Evolutionary conservation across 441 rosid genomes (phyloP), one percentile per base, ranked within the genome.

Genomic region (Rhodomyrtus psidioides): DNA sequence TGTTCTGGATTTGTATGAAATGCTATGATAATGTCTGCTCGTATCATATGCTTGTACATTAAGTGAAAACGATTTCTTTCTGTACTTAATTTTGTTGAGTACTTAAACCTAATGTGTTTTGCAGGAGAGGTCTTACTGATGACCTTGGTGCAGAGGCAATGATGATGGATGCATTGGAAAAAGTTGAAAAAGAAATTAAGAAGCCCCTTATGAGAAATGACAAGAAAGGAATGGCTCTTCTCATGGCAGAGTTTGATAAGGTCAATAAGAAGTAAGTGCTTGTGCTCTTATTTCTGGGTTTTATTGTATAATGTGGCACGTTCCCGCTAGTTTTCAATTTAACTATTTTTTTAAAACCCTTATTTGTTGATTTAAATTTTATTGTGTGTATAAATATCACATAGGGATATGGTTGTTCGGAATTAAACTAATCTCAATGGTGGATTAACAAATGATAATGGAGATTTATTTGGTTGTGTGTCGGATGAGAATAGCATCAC

Each of bases 131-230:
- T 79, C 92, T 97, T 59, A 86, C 83, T 56, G 99, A 96, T 90
- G 98, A 95, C 87, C 94, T 92, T 82, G 99, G 99, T 89, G 95
- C 93, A 15, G 99, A 97, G 94, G 94, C 94, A 82, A 93, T 95
- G 99, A 96, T 95, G 98, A 93, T 96, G 88, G 96, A 98, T 87
- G 98, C 99, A 81, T 87, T 98, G 89, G 99, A 96, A 85, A 98
- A 96, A 91, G 93, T 96, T 85, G 99, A 98, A 81, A 95, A 93
- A 51, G 98, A 98, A 87, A 91, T 98, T 51, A 95, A 98, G 92
- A 95, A 95, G 88, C 99, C 98, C 91, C 97, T 98, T 53, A 83
- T 98, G 96, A 95, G 99, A 93, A 87, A 91, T 55, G 99, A 98
- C 86, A 94, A 95, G 95, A 92, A 94, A 91, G 96, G 94, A 89